These are phyloP conservation scores for Auxenochlorella pyrenoidosa DNA, from an alignment of 139 green algal species.

Conservation along the genomic window DNA sequence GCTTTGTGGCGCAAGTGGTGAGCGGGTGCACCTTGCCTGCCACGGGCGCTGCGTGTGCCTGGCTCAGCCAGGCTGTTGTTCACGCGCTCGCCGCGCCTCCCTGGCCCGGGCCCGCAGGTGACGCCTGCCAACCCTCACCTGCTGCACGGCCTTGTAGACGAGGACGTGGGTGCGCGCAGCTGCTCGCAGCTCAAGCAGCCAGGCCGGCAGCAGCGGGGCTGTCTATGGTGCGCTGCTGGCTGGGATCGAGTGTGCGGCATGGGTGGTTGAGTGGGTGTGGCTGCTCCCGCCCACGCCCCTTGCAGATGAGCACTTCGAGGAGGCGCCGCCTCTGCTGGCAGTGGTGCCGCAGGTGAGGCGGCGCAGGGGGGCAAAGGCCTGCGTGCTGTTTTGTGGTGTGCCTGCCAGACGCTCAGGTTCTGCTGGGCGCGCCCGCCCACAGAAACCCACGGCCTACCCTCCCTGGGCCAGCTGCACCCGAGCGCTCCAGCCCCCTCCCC, in stretches of 20 bases:
- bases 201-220: neutral
- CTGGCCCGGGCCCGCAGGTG: slow-evolving; percentile 64
- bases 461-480: too few species aligned
- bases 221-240: neutral
- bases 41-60: too few species aligned
- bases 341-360: slow-evolving; percentile 1
- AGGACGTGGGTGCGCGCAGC: slow-evolving; percentile 15
- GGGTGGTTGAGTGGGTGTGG: neutral
- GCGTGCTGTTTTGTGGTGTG: neutral
- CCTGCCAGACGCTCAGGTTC: neutral
- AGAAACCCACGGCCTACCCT: neutral
- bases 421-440: too few species aligned
- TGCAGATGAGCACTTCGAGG: neutral
- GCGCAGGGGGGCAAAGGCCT: neutral
- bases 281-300: too few species aligned
- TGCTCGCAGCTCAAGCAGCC: neutral
- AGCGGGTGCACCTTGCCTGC: too few species aligned
- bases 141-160: slow-evolving; percentile 61
- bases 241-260: neutral
- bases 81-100: too few species aligned
- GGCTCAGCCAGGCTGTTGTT: too few species aligned
- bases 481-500: slow-evolving; percentile 18
- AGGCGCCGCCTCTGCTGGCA: slow-evolving; percentile 10
- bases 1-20: slow-evolving; percentile 25
- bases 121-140: slow-evolving; percentile 69